Conservation (phyloP, 2,329 filamentous ascomycete genomes). For the Neofusicoccum laricinum region DNA sequence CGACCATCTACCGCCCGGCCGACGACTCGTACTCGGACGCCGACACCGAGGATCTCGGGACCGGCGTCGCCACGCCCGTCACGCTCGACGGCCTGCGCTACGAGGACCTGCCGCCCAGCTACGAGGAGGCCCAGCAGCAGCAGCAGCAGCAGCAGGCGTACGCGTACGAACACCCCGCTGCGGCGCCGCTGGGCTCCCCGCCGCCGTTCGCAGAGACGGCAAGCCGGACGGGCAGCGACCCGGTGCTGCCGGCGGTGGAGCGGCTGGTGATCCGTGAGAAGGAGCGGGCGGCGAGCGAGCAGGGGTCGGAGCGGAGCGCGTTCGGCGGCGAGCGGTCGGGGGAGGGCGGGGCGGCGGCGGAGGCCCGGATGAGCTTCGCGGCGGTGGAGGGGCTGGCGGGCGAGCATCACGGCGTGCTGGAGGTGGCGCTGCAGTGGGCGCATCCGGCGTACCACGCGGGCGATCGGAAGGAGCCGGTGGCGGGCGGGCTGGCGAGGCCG, state of each 20-base stretch:
- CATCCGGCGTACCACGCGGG: background rate
- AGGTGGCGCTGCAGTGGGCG: background rate
- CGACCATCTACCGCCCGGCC: background rate
- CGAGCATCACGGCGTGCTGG: constrained; percentile 1
- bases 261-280: background rate
- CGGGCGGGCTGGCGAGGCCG: background rate
- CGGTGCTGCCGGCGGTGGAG: background rate
- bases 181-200: background rate
- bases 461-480: background rate
- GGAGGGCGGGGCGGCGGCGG: too few relatives aligned
- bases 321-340: background rate
- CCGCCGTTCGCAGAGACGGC: background rate
- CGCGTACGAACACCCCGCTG: background rate
- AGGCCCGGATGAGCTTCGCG: background rate
- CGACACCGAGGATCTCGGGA: background rate
- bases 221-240: background rate
- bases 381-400: constrained; percentile 1
- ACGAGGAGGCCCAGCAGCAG: constrained; percentile 30
- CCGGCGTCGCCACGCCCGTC: constrained; percentile 3
- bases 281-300: constrained; percentile 7
- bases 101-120: constrained; percentile 36
- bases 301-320: background rate
- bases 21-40: constrained; percentile 2
- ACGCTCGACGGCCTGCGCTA: constrained; percentile 25
- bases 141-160: background rate